Base-by-base conservation (phyloP, 345 rosid species). In the Limnanthes douglasii region DNA sequence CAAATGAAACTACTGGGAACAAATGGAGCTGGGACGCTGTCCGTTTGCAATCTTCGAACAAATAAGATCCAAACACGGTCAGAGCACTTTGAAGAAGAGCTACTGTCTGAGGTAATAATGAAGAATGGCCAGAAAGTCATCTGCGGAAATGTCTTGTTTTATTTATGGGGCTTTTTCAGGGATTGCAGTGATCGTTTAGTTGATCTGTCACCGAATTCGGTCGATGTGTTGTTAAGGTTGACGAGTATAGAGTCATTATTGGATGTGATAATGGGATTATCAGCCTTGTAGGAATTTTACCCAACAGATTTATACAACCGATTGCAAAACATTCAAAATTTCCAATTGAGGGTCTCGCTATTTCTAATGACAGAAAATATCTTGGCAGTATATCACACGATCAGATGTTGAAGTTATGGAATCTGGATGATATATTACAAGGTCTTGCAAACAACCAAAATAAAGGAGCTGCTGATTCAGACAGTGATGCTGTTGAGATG, bases 141-240 rank as follows among this genome's bases (percentile, higher is more conserved):
- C 13, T 83, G 93, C 15, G 93, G 95, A 53, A 68, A 57, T 22
- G 29, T 90, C 46, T 56, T 90, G 41, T 42, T 86, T 53, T 86
- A 86, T 62, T 75, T 95, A 11, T 80, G 86, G 95, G 95, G 94
- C 1, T 80, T 68, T 64, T 90, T 84, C 72, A 80, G 75, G 73
- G 95, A 90, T 51, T 90, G 95, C 77, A 84, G 98, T 42, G 98
- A 90, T 61, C 96, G 98, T n/a, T 90, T 90, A 53, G 51, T 71
- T 51, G 94, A 70, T 47, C 86, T 77, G 7, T 54, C 86, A 46
- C 85, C 98, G 34, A 75, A 75, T 40, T 69, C 98, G 7, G 63
- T 90, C 40, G 95, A 84, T 55, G 48, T 62, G 31, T 48, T 90
- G 26, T 56, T 90, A 56, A 80, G 84, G 86, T 90, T 51, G 96